Evolutionary conservation across 140 eudicot genomes (phyloP), one percentile per base, ranked within the genome.

Genomic region (Bidens hawaiensis): DNA sequence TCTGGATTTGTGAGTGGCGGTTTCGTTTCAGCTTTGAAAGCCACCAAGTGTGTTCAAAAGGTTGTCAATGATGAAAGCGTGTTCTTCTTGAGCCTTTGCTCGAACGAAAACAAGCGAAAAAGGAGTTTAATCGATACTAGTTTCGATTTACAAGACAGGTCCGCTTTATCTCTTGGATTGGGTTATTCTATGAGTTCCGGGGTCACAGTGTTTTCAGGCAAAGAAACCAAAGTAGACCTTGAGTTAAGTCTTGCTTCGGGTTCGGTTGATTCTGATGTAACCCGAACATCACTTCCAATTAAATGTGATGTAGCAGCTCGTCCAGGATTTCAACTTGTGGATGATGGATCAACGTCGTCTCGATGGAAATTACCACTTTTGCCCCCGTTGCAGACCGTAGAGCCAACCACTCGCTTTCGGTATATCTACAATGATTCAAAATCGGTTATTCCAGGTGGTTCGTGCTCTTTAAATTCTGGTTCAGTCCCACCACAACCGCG

Each of bases 301-400:
- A 57, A 13, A 4, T 36, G 12, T 36, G 43, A 36, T 28, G 27
- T 48, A 1, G 52, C 31, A 27, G 47, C 65, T 14, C 49, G 50
- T 19, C 8, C 68, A 6, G 69, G 73, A 38, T 26, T 54, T 59
- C 90, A 72, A 22, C 65, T 62, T 34, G 75, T 72, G 25, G 97
- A 87, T 56, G 95, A 91, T 40, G 98, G 89, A 5, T 84, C 98
- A 19, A 82, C 85, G 5, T 82, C 96, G 7, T 78, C 88, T 15
- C 76, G 78, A 47, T 91, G 86, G 86, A 87, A 78, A 59, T 36
- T 54, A 58, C 78, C 75, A 11, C 75, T 65, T 67, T 61, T 86
- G 19, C 74, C 69, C 36, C 75, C 73, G 6, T 19, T 68, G 45
- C 74, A 59, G 24, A 52, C 46, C 25, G 5, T 60, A 11, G 77